phyloP scores from a whole-genome alignment of 2,329 filamentous ascomycete species.

The Ambrosiella xylebori region DNA sequence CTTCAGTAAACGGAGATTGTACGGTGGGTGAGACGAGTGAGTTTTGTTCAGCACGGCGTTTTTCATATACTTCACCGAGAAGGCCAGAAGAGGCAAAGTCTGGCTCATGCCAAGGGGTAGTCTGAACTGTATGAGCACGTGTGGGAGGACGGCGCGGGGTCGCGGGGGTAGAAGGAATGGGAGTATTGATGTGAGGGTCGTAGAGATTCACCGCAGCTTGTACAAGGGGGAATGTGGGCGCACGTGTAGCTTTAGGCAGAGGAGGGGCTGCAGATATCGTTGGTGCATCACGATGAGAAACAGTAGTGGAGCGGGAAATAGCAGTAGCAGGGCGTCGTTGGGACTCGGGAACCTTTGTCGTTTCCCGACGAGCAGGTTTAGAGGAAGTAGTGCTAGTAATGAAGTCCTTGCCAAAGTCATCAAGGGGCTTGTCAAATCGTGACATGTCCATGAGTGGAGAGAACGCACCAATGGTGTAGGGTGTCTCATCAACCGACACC shows the following conservation, averaged over 20 bases:
- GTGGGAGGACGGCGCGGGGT: constrained; percentile 2
- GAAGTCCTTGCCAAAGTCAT: constrained; percentile 31
- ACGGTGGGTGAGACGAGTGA: constrained; percentile 15
- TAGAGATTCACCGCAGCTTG: constrained; percentile 7
- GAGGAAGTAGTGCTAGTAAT: constrained; percentile 18
- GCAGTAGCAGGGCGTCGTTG: not conserved
- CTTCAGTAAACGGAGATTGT: constrained; percentile 33
- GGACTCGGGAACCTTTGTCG: constrained; percentile 6
- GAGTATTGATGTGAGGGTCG: not conserved
- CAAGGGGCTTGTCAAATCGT: constrained; percentile 36
- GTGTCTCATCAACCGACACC: constrained; percentile 31
- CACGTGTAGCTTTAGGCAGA: not conserved
- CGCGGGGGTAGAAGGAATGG: not conserved
- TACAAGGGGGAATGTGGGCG: constrained; percentile 5
- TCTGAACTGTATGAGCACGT: not conserved
- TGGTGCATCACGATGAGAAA: constrained; percentile 4
- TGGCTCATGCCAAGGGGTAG: constrained; percentile 16
- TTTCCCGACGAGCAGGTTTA: constrained; percentile 1
- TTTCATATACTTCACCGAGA: constrained; percentile 32
- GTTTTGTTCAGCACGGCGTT: constrained; percentile 22
- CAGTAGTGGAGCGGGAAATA: constrained; percentile 4
- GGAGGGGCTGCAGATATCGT: constrained; percentile 9
- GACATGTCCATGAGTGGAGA: constrained; percentile 49
- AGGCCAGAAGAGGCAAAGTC: constrained; percentile 36
- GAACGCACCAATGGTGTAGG: constrained; percentile 49